A percentile compares a stretch with the other conserved stretches of the same genome.
phyloP scores from a whole-genome alignment of 176 grass and related monocot species.

The Oryza meyeriana region DNA sequence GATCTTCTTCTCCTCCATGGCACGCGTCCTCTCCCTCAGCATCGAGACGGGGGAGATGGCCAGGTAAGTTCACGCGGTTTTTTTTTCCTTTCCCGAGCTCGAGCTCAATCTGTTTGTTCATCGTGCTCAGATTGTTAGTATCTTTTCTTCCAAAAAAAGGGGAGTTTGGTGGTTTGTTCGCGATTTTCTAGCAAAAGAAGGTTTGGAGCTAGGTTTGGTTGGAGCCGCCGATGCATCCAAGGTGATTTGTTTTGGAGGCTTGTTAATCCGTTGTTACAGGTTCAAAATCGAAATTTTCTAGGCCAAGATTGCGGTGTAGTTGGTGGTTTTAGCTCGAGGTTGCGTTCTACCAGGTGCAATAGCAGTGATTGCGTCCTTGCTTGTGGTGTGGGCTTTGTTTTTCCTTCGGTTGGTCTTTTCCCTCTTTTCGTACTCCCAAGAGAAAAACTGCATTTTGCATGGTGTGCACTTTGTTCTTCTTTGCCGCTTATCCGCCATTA shows the following conservation, averaged over 20 bases:
- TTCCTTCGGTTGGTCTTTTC: not conserved
- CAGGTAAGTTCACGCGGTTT: conserved; percentile 17
- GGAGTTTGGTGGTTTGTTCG: not conserved
- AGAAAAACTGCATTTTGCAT: not conserved
- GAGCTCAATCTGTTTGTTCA: not conserved
- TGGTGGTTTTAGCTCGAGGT: not conserved
- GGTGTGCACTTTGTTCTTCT: not conserved
- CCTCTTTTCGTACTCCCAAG: not conserved
- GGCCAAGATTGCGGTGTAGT: not conserved
- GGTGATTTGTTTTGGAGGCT: not conserved
- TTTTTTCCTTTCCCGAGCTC: not conserved
- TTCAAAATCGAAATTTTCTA: not conserved
- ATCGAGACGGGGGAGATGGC: conserved; percentile 24
- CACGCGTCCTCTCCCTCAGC: conserved; percentile 44
- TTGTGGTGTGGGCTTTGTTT: not conserved
- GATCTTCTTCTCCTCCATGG: not conserved
- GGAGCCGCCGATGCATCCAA: not conserved
- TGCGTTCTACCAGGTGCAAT: not conserved
- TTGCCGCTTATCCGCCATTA: not conserved
- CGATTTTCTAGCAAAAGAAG: not conserved
- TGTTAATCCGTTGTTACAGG: not conserved
- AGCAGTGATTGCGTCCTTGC: not conserved
- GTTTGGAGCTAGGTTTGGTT: not conserved
- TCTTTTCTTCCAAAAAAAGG: not conserved
- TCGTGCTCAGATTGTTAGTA: not conserved